phyloP scores from a whole-genome alignment of 2,329 filamentous ascomycete species.

The Ilyonectria mors-panacis region DNA sequence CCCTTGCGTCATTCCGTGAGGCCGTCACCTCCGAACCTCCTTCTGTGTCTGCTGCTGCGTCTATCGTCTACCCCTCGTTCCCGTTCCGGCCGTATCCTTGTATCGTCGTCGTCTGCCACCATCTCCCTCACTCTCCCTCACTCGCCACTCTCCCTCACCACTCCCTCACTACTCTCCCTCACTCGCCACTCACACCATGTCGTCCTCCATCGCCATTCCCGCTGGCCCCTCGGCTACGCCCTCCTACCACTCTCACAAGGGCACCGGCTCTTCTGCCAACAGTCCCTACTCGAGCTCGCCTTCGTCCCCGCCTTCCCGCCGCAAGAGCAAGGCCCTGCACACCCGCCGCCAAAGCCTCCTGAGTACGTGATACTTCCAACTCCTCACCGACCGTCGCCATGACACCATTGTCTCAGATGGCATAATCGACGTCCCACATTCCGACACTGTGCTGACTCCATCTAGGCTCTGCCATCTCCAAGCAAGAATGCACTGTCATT shows the following conservation, averaged over 20 bases:
- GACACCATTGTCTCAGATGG: slow-evolving; percentile 32
- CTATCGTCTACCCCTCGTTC: slow-evolving; percentile 42
- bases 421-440: slow-evolving; percentile 19
- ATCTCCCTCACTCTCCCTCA: slow-evolving; percentile 13
- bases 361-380: slow-evolving; percentile 59
- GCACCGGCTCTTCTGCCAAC: slow-evolving; percentile 61
- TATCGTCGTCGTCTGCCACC: slow-evolving; percentile 20
- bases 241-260: slow-evolving; percentile 60
- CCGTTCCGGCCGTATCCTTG: slow-evolving; percentile 23
- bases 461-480: slow-evolving; percentile 78
- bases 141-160: slow-evolving; percentile 79
- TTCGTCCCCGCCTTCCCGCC: slow-evolving; percentile 68
- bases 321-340: slow-evolving; percentile 66
- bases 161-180: no score
- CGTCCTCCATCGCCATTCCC: slow-evolving; percentile 80
- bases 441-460: slow-evolving; percentile 47
- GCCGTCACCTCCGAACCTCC: slow-evolving; percentile 22
- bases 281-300: slow-evolving; percentile 59
- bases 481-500: slow-evolving; percentile 84
- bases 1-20: slow-evolving; percentile 41
- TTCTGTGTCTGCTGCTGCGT: slow-evolving; percentile 23
- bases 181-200: slow-evolving; percentile 60
- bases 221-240: slow-evolving; percentile 55
- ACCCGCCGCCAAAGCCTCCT: slow-evolving; percentile 73
- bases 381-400: slow-evolving; percentile 28